These are phyloP conservation scores for Zasmidium cellare DNA, from an alignment of 2,329 filamentous ascomycete species.

Conservation along the genomic window DNA sequence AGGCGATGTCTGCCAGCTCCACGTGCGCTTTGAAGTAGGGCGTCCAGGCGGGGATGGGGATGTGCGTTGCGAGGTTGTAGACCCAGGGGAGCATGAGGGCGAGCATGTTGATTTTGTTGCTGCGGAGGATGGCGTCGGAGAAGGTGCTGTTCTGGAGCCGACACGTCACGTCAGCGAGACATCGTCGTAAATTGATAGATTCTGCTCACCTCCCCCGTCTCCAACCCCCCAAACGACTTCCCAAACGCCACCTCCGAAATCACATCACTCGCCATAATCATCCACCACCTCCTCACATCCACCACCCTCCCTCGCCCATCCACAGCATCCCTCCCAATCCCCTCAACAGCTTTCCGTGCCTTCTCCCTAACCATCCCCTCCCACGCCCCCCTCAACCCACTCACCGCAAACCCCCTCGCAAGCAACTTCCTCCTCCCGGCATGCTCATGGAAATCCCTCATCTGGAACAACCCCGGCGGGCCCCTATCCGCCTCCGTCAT, in stretches of 20 bases:
- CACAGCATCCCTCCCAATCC: not conserved
- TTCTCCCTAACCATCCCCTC: too few relatives aligned
- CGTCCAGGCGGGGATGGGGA: too few relatives aligned
- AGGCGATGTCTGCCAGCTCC: too few relatives aligned
- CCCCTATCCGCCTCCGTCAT: not conserved
- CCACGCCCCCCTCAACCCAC: not conserved
- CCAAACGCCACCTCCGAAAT: not conserved
- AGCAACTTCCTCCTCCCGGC: not conserved
- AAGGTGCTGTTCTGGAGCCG: not conserved
- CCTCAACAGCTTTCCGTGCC: not conserved
- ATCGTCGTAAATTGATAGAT: too few relatives aligned
- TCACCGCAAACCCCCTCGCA: not conserved
- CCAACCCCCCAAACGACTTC: not conserved
- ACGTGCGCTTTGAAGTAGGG: too few relatives aligned
- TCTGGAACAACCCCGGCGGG: not conserved
- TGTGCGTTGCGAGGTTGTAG: too few relatives aligned
- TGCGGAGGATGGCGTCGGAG: not conserved
- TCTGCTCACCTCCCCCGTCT: not conserved
- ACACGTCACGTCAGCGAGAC: too few relatives aligned
- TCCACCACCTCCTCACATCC: not conserved
- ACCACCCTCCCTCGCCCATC: not conserved
- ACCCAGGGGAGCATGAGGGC: too few relatives aligned
- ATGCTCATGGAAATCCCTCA: not conserved
- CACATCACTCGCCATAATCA: not conserved
- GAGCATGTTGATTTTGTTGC: too few relatives aligned